Evolutionary conservation across 148 eudicot species (phyloP), one percentile per base, ranked within the genome.

Genomic region (Rhododendron williamsianum): DNA sequence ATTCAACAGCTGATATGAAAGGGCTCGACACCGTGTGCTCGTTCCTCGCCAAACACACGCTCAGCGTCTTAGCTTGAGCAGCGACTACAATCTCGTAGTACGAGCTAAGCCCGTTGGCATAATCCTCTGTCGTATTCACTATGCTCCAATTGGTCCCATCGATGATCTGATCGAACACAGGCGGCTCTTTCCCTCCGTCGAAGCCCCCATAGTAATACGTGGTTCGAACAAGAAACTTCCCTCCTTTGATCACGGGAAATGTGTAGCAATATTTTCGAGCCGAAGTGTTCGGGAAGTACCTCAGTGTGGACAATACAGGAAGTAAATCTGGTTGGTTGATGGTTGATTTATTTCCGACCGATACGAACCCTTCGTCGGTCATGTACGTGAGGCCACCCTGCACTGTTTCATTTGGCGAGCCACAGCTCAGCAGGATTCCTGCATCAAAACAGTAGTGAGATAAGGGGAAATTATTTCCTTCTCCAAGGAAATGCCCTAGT

Each of bases 121-220:
- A 93, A 58, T 97, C 98, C 63, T 89, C 93, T 0, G 95, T 90
- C 0, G 98, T 97, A 54, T 97, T 88, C n/a, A 96, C 98, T 13
- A 78, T 81, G 84, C 93, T 89, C 99, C 98, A 97, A 85, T 36
- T 81, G 3, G 95, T 92, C 6, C 96, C 98, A 33, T 94, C 98
- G 7, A 97, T 85, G 84, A 95, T 93, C 89, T 94, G 99, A 71
- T 97, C 94, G 41, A 97, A 97, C 6, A 94, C 87, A 0, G 99
- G 98, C 0, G 99, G 98, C n/a, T 86, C 83, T 6, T 83, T 85
- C 9, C 94, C 92, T 3, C 96, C 98, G 60, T 97, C 98, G 73
- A 93, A 95, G 11, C 91, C 92, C 0, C 99, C 99, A 46, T 95
- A 97, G 86, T 86, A 97, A 83, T 92, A 95, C 4, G 93, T 87